Evolutionary conservation across 2,329 filamentous ascomycete genomes (phyloP), one percentile per base, ranked within the genome.

Genomic region (Lecanosticta acicola): DNA sequence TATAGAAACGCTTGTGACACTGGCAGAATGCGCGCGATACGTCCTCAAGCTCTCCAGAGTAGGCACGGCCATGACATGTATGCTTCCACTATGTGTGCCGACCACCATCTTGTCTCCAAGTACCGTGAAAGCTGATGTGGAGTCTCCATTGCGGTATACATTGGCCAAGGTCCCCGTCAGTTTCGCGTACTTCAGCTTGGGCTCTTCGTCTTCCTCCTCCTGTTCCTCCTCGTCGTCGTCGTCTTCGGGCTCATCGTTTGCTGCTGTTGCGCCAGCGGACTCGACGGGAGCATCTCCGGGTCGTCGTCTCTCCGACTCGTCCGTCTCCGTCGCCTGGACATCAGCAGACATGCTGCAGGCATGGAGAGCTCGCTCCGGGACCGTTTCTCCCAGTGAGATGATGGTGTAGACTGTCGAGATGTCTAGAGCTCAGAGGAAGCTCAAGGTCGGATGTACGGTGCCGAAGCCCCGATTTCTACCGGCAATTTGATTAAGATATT

Each of bases 31-130:
- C 11, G 90, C 91, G 61, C 91, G 87, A 65, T 97, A 98, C 49
- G 86, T 84, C 60, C 88, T 83, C 33, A 98, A 68, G 3, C 84
- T 74, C 55, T 91, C 83, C 63, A 97, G 85, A 4, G 81, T 79
- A 1, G 93, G 90, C 14, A 97, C 69, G 54, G 87, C 84, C 38
- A 96, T 72, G 51, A 95, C 84, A 72, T 98, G 86, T 60, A 97
- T 91, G 61, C 93, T 95, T 59, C 93, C 93, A 70, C 94, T 95
- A 67, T 98, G 91, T 24, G 93, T 96, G 55, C 91, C 93, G 58
- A 94, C 75, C 52, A 96, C 87, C 91, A 97, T 94, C 73, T 97
- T 97, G 73, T 98, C 91, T 42, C 91, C 91, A 33, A 86, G 86
- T 40, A 94, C 87, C 40, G 94, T 71, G 65, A 95, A 95, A 7